Evolutionary conservation across 345 rosid genomes (phyloP).

Genomic region (Gossypium thurberi): DNA sequence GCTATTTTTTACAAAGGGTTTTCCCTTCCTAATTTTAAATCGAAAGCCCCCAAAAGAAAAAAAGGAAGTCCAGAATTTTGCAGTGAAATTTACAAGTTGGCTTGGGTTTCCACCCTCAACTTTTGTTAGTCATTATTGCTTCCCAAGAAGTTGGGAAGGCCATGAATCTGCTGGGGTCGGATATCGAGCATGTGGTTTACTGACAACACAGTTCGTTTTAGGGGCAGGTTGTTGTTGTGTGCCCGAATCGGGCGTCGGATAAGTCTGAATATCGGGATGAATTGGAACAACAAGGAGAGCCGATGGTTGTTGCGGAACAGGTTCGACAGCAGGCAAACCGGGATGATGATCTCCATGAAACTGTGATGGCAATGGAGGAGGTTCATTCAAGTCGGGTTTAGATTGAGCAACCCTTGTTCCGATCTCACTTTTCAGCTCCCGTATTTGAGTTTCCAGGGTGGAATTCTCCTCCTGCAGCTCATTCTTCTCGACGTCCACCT

Average conservation of each 20-base stretch:
- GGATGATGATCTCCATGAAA: slow-evolving; percentile 22
- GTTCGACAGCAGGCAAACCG: slow-evolving; percentile 24
- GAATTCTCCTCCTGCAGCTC: slow-evolving; percentile 82
- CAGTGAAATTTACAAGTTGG: slow-evolving; percentile 22
- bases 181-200: slow-evolving; percentile 89
- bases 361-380: slow-evolving; percentile 34
- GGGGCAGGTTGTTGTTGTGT: slow-evolving; percentile 2
- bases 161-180: slow-evolving; percentile 68
- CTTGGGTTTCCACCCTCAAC: slow-evolving; percentile 6
- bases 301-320: slow-evolving; percentile 39
- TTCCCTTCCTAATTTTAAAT: not conserved
- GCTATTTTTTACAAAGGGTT: slow-evolving; percentile 2
- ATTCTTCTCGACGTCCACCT: slow-evolving; percentile 75
- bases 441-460: slow-evolving; percentile 56
- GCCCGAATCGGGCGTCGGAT: slow-evolving; percentile 20
- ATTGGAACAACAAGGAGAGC: slow-evolving; percentile 68
- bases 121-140: slow-evolving; percentile 21
- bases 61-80: not conserved
- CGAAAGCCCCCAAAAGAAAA: not conserved
- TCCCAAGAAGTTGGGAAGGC: slow-evolving; percentile 72
- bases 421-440: slow-evolving; percentile 43
- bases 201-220: slow-evolving; percentile 34
- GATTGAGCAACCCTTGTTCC: slow-evolving; percentile 35
- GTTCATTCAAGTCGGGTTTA: slow-evolving; percentile 55
- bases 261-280: slow-evolving; percentile 38